phyloP scores from a whole-genome alignment of 768 basidiomycete genomes.

The Agrocybe chaxingu region DNA sequence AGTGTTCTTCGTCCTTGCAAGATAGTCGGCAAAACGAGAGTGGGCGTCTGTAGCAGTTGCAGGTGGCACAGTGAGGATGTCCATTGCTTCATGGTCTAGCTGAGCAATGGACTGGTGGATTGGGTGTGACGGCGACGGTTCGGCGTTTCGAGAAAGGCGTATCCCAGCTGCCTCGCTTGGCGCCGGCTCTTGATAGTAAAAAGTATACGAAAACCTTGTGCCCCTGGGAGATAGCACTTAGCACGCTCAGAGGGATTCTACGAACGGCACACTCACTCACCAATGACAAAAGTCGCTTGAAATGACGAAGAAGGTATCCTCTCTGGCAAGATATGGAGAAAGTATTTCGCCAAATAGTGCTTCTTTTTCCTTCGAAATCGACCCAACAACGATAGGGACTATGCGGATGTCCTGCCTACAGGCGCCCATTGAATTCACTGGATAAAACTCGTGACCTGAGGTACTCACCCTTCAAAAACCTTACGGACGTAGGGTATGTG shows the following conservation, averaged over 20 bases:
- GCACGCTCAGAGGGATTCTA: not conserved
- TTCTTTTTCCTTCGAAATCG: constrained; percentile 61
- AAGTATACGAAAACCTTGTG: constrained; percentile 80
- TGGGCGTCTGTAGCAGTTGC: constrained; percentile 55
- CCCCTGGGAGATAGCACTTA: constrained; percentile 50
- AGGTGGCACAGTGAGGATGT: constrained; percentile 57
- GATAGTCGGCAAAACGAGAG: constrained; percentile 60
- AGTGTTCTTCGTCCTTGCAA: constrained; percentile 81
- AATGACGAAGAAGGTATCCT: constrained; percentile 83
- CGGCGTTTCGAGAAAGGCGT: constrained; percentile 43
- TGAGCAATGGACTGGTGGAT: constrained; percentile 82
- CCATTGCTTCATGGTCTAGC: constrained; percentile 87
- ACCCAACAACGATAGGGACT: constrained; percentile 89
- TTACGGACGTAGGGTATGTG: constrained; percentile 90
- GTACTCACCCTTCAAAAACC: constrained; percentile 69
- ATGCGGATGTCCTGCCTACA: constrained; percentile 70
- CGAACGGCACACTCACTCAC: constrained; percentile 37
- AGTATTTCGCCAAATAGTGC: constrained; percentile 64
- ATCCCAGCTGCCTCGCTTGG: constrained; percentile 43
- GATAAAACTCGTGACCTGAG: not conserved
- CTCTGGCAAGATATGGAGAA: constrained; percentile 74
- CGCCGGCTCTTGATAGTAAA: constrained; percentile 71
- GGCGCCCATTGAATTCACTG: not conserved
- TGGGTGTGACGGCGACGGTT: constrained; percentile 47
- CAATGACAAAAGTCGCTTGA: constrained; percentile 99